Conservation (phyloP, 1,139 yeast species). For the Lodderomyces jiufengensis region DNA sequence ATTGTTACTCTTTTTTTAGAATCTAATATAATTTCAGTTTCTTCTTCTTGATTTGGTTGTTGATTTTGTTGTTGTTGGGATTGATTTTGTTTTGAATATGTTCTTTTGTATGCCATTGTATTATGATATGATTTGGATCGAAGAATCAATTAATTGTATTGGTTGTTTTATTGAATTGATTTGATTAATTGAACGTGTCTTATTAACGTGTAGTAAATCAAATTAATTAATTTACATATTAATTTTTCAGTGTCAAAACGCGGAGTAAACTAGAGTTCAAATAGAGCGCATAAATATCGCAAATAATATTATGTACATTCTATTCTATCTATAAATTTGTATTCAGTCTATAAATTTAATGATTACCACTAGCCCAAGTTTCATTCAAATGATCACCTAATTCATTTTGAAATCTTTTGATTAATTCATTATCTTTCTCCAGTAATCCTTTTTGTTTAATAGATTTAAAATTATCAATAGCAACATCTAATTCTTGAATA, state of each 20-base stretch:
- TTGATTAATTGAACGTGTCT: no score
- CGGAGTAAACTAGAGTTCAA: no score
- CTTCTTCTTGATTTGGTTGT: slow-evolving; percentile 10
- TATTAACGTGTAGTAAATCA: no score
- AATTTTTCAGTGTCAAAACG: no score
- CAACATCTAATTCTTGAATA: slow-evolving; percentile 57
- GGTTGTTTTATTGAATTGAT: no score
- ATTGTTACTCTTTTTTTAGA: slow-evolving; percentile 70
- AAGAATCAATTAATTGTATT: no score
- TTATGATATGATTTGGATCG: no score
- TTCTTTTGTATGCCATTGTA: slow-evolving; percentile 10
- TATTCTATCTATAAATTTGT: no score
- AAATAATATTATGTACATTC: no score
- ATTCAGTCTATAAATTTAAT: neutral
- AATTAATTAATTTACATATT: no score
- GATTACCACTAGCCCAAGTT: slow-evolving; percentile 70
- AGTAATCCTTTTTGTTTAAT: slow-evolving; percentile 34
- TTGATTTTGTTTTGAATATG: neutral
- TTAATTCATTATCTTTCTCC: slow-evolving; percentile 39
- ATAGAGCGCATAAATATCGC: no score
- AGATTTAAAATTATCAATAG: slow-evolving; percentile 54
- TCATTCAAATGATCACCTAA: slow-evolving; percentile 61
- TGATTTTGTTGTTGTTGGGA: neutral
- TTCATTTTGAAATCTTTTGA: slow-evolving; percentile 40
- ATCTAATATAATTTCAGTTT: slow-evolving; percentile 40